Evolutionary conservation across 352 stramenopile species (phyloP), one percentile per base, ranked within the genome.

Genomic region (Phytophthora pisi): DNA sequence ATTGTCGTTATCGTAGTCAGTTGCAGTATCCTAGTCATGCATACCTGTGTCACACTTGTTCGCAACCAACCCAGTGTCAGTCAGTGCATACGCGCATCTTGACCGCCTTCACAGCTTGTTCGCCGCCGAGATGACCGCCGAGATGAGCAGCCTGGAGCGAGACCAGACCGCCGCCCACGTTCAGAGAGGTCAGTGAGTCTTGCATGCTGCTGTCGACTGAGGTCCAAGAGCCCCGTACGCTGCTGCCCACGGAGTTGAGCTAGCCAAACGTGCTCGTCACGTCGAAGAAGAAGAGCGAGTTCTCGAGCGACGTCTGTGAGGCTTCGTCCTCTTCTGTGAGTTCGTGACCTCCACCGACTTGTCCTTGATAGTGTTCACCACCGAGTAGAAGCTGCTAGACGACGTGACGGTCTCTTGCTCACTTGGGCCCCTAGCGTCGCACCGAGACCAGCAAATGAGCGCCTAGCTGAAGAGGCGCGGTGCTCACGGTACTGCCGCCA

Each of bases 101-200:
- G 26, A 30, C 26, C 26, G 26, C 26, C 26, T 30, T 30, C 26
- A 28, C 26, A 30, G 26, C 26, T 30, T 30, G 26, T 30, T 30
- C 26, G 26, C 84, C 11, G 84, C 84, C 42, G 79, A 84, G 68
- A 87, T 83, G n/a, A 92, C 84, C 11, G 84, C 84, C 42, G 79
- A 84, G 68, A 87, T 83, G n/a, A 92, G 64, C 11, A 92, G 72
- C 66, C 87, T 89, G 18, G 81, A 86, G 36, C 28, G 77, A 88
- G 20, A 52, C 64, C 24, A 90, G 31, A 13, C 70, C 71, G 40
- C 28, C 56, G 46, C 61, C 56, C 11, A 80, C 68, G 34, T 72
- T 75, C 15, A 77, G 50, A 75, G 79, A 57, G 51, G 64, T 52
- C 51, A 79, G 11, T 73, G 71, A 77, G 28, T 54, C 55, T 28